Evolutionary conservation across 768 basidiomycete species (phyloP).

Genomic region (Boletus vinaceobasis): DNA sequence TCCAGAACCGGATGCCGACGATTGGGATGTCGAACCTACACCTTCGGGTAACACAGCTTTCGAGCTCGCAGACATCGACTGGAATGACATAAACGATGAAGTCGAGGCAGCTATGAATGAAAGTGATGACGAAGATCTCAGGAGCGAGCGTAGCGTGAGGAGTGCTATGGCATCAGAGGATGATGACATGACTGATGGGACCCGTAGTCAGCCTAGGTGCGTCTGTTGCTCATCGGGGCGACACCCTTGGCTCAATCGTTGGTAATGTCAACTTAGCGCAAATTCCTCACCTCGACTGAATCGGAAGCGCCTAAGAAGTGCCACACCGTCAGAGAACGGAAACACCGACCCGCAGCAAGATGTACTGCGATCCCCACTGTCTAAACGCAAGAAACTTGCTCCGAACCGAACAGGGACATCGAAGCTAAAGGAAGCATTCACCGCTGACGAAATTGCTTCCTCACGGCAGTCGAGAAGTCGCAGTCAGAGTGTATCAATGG

Average conservation of each 20-base stretch:
- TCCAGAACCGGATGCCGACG: slow-evolving; percentile 64
- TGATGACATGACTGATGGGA: slow-evolving; percentile 46
- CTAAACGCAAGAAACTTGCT: slow-evolving; percentile 77
- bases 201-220: slow-evolving; percentile 45
- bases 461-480: slow-evolving; percentile 20
- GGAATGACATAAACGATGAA: slow-evolving; percentile 82
- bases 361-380: slow-evolving; percentile 60
- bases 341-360: slow-evolving; percentile 39
- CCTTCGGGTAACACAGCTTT: slow-evolving; percentile 35
- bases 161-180: slow-evolving; percentile 49
- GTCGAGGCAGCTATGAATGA: slow-evolving; percentile 85
- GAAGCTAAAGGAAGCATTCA: slow-evolving; percentile 63
- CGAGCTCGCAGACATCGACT: slow-evolving; percentile 65
- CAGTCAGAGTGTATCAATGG: slow-evolving; percentile 17
- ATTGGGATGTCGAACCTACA: slow-evolving; percentile 53
- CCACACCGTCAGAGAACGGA: slow-evolving; percentile 64
- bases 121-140: slow-evolving; percentile 54
- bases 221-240: slow-evolving; percentile 18
- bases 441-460: slow-evolving; percentile 46
- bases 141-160: slow-evolving; percentile 39
- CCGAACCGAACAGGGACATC: slow-evolving; percentile 64
- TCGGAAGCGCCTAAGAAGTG: slow-evolving; percentile 69
- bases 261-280: slow-evolving; percentile 30
- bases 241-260: slow-evolving; percentile 13
- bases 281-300: slow-evolving; percentile 43